Conservation (phyloP, 129 eudicot genomes). For the Oenanthe sinensis region DNA sequence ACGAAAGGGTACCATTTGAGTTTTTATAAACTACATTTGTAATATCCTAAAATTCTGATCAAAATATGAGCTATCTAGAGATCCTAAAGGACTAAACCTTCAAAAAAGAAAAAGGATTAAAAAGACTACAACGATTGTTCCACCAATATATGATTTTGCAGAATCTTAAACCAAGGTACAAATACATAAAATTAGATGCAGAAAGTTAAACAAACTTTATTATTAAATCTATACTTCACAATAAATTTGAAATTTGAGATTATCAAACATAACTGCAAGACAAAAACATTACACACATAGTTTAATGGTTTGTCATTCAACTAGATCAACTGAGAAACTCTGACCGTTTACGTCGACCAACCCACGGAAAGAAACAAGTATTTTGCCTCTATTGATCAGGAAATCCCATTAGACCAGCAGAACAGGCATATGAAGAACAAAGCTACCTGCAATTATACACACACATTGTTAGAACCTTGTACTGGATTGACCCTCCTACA, state of each 20-base stretch:
- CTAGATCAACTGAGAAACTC: background rate
- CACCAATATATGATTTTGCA: background rate
- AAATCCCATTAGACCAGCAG: background rate
- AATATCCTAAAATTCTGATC: background rate
- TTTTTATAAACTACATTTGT: background rate
- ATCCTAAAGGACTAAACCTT: background rate
- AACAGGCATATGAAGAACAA: background rate
- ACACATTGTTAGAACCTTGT: background rate
- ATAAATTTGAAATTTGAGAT: background rate
- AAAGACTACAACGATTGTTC: background rate
- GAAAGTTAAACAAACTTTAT: background rate
- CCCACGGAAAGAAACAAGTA: background rate
- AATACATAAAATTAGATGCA: background rate
- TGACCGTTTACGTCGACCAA: background rate
- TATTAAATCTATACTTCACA: background rate
- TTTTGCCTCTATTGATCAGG: background rate
- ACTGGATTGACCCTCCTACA: background rate
- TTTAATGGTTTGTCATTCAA: background rate
- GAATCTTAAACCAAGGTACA: background rate
- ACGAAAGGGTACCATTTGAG: background rate
- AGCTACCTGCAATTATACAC: background rate
- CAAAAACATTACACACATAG: background rate
- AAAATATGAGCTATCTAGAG: background rate
- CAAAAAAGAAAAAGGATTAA: background rate
- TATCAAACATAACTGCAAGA: background rate